A percentile compares a stretch with the other conserved stretches of the same genome.
Conservation (phyloP, 306 rosid species). For the Rosa lucieae region DNA sequence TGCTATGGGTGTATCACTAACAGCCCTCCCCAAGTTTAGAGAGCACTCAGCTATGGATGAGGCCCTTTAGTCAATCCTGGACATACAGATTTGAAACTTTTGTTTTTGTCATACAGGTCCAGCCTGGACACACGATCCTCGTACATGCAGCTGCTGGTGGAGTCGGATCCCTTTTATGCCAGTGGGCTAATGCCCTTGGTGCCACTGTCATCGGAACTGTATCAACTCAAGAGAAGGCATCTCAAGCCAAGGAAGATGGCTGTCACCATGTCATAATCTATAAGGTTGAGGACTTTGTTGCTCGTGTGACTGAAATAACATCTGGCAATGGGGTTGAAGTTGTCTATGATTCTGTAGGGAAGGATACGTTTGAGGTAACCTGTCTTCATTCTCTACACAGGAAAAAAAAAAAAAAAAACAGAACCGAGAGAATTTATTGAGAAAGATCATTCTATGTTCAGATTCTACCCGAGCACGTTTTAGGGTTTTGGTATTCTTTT, state of each 20-base stretch:
- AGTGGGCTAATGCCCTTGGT: conserved; percentile 90
- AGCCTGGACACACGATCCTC: conserved; percentile 73
- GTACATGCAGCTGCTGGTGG: conserved; percentile 98
- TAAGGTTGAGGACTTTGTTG: conserved; percentile 75
- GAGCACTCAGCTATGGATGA: background rate
- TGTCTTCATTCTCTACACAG: background rate
- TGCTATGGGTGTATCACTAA: background rate
- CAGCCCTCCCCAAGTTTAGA: background rate
- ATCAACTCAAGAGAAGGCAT: conserved; percentile 77
- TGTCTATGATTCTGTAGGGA: conserved; percentile 93
- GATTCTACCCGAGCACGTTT: background rate
- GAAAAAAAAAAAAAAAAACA: too few species aligned
- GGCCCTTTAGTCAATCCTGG: background rate
- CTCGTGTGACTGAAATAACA: conserved; percentile 76
- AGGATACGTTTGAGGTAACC: conserved; percentile 83
- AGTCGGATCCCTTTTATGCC: conserved; percentile 90
- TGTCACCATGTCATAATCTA: conserved; percentile 76
- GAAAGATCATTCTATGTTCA: background rate
- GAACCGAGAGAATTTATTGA: background rate
- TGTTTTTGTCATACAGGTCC: conserved; percentile 47
- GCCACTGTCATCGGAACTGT: conserved; percentile 93
- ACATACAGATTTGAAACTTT: background rate
- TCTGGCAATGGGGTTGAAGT: conserved; percentile 83
- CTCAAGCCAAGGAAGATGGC: conserved; percentile 91
- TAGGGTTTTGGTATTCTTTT: background rate